Evolutionary conservation across 257 asterid species (phyloP), one percentile per base, ranked within the genome.

Genomic region (Penstemon davidsonii): DNA sequence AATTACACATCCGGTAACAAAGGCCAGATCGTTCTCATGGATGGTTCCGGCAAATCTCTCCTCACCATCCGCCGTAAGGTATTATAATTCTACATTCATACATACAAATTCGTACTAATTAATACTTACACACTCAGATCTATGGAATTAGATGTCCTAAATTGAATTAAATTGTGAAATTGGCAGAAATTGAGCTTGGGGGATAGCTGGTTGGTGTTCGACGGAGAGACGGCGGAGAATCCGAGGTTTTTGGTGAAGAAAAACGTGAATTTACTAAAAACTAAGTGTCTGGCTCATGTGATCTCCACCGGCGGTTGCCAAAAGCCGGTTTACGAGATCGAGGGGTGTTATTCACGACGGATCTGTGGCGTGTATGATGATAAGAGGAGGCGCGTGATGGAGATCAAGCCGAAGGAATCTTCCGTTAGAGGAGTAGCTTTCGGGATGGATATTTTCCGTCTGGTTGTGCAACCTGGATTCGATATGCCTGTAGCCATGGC

Each of bases 31-130:
- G 59, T 79, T 55, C 91, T 90, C 43, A 87, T 87, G 95, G 93
- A 87, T 62, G 91, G 86, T 37, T 69, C 66, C 37, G 96, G 96
- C 61, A 74, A 69, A 43, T 78, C 87, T 19, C 80, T 90, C 66
- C 73, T 87, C 78, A 87, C 93, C 9, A 84, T 85, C 73, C 93
- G 93, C 42, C 93, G 93, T 67, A 88, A 88, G 96, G 93, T 85
- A 55, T 8, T 4, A 13, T 5, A 2, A 4, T 45, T 4, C 5
- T 4, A 8, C 3, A 7, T 56, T 36, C 5, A 36, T 45, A 5
- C 5, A 4, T 37, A 25, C 33, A 25, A 25, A 25, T 25, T 25
- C 33, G 33, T 25, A 25, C 33, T 25, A 2, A 25, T 25, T 25
- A 25, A 25, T 25, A 25, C 33, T 25, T 2, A 25, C 33, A 25